phyloP scores from a whole-genome alignment of 2,329 filamentous ascomycete genomes.

The Niveomyces coronatus region DNA sequence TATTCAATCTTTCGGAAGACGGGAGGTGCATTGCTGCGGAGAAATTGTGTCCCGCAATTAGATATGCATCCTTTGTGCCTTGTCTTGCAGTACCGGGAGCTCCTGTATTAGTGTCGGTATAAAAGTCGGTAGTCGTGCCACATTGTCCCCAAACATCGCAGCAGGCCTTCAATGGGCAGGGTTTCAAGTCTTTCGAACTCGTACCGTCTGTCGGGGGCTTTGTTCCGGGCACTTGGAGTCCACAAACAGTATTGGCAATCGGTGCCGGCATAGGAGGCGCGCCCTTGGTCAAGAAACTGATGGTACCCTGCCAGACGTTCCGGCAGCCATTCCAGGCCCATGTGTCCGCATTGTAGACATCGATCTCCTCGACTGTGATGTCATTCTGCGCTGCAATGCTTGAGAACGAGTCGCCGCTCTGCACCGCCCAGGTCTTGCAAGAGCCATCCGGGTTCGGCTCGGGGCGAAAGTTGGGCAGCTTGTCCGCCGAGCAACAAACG shows the following conservation, averaged over 20 bases:
- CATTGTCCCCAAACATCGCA: conserved; percentile 31
- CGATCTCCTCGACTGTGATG: not conserved
- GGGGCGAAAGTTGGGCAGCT: not conserved
- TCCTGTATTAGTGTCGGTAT: conserved; percentile 20
- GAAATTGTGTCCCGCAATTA: conserved; percentile 19
- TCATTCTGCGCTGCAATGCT: not conserved
- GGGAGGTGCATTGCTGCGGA: conserved; percentile 9
- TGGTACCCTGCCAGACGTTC: conserved; percentile 3
- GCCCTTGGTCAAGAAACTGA: conserved; percentile 20
- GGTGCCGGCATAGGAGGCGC: conserved; percentile 19
- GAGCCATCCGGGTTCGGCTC: conserved; percentile 5
- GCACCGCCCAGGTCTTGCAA: not conserved
- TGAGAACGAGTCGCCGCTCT: not conserved
- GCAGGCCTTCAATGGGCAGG: conserved; percentile 21
- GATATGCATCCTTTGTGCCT: conserved; percentile 19
- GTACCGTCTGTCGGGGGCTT: conserved; percentile 7
- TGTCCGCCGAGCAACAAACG: conserved; percentile 5
- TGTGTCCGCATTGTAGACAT: conserved; percentile 11
- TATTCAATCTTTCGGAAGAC: conserved; percentile 15
- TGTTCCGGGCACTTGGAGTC: conserved; percentile 18
- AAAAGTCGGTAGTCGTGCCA: conserved; percentile 30
- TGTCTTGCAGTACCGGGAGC: conserved; percentile 25
- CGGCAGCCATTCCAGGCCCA: conserved; percentile 20
- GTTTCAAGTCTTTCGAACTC: conserved; percentile 16
- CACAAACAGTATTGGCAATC: conserved; percentile 17